Conservation (phyloP, 306 rosid genomes). For the Prunus mume region DNA sequence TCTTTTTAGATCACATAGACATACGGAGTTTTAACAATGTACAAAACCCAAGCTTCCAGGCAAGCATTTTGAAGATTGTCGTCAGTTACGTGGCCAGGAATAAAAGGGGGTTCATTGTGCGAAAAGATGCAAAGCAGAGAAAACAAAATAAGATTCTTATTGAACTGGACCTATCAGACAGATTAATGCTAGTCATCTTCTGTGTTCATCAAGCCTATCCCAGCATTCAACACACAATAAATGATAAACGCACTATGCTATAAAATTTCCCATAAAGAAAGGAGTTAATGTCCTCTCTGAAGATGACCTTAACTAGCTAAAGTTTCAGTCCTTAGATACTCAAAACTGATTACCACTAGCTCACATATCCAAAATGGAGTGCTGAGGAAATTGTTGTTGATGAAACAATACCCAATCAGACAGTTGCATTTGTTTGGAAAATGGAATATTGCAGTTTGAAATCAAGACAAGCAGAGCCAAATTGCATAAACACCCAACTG, state of each 20-base stretch:
- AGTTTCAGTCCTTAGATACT: neutral
- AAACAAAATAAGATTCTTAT: neutral
- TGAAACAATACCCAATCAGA: neutral
- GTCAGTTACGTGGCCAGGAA: neutral
- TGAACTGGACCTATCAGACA: neutral
- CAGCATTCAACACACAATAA: neutral
- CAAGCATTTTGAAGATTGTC: neutral
- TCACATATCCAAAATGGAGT: neutral
- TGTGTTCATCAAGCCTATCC: neutral
- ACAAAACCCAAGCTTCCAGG: conserved; percentile 1
- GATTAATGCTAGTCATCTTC: neutral
- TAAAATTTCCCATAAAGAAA: neutral
- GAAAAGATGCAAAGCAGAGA: neutral
- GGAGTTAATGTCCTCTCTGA: neutral
- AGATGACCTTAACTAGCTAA: neutral
- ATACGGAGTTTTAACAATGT: neutral
- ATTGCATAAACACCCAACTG: conserved; percentile 1
- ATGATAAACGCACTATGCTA: neutral
- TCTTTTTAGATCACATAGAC: neutral
- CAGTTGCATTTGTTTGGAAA: too few relatives aligned
- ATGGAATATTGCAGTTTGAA: neutral
- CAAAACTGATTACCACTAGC: neutral
- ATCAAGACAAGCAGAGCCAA: neutral
- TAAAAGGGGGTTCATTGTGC: neutral
- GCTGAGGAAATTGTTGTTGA: neutral